Evolutionary conservation across 106 monocot genomes (phyloP).

Genomic region (Hemerocallis citrina): DNA sequence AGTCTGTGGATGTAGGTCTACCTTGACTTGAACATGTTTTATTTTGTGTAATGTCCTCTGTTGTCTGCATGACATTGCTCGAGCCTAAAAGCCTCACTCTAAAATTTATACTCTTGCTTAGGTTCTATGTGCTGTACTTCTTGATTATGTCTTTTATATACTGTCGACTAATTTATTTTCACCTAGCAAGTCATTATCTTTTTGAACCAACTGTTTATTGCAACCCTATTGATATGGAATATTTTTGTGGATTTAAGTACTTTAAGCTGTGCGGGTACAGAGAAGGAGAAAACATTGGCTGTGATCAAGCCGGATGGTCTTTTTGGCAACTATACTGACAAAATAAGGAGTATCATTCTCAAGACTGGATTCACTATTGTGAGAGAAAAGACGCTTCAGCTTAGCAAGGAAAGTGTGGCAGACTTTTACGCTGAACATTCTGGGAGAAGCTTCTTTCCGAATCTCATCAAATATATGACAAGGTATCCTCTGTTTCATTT

Average conservation of each 20-base stretch:
- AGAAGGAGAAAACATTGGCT: conserved; percentile 60
- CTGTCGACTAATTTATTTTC: no score
- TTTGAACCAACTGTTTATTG: no score
- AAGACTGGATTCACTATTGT: conserved; percentile 56
- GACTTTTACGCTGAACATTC: conserved; percentile 75
- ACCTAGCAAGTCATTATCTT: no score
- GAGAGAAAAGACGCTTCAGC: conserved; percentile 29
- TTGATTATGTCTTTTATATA: no score
- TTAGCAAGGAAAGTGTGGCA: conserved; percentile 31
- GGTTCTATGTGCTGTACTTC: no score
- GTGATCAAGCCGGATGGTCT: conserved; percentile 70
- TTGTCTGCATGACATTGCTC: no score
- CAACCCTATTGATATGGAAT: no score
- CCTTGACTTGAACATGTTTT: no score
- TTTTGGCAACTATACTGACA: conserved; percentile 34
- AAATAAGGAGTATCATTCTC: conserved; percentile 40
- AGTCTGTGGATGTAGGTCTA: no score
- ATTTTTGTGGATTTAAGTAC: conserved; percentile 8
- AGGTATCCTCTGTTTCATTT: conserved; percentile 32
- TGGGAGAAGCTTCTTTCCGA: conserved; percentile 52
- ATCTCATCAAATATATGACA: conserved; percentile 55
- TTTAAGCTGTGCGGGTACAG: conserved; percentile 11
- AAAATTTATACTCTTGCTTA: no score
- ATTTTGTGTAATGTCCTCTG: no score
- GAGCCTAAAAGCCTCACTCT: no score